Conservation (phyloP, 208 protist species). For the Acanthamoeba culbertsoni region DNA sequence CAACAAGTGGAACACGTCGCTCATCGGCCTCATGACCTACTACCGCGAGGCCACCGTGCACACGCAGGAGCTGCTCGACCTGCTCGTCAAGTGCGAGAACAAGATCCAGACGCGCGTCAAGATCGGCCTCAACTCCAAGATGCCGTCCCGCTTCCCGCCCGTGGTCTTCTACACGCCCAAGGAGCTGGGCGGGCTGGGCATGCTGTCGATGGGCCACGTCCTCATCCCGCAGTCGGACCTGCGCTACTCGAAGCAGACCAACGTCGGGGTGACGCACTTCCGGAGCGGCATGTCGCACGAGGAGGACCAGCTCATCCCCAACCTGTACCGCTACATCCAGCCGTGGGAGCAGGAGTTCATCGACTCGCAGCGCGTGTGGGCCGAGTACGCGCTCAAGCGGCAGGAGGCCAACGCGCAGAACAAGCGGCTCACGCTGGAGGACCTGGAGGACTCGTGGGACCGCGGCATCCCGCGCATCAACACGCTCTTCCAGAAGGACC, state of each 20-base stretch:
- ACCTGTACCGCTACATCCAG: slow-evolving; percentile 99
- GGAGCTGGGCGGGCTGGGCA: slow-evolving; percentile 97
- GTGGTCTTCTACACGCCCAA: slow-evolving; percentile 99
- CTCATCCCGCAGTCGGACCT: slow-evolving; percentile 99
- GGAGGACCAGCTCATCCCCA: slow-evolving; percentile 99
- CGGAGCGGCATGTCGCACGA: slow-evolving; percentile 98
- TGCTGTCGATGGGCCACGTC: slow-evolving; percentile 99
- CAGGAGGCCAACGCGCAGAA: slow-evolving; percentile 97
- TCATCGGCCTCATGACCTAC: slow-evolving; percentile 99
- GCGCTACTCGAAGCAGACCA: slow-evolving; percentile 97
- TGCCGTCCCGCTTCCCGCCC: slow-evolving; percentile 99
- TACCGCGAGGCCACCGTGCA: slow-evolving; percentile 96
- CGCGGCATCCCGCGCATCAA: slow-evolving; percentile 99
- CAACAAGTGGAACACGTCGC: slow-evolving; percentile 99
- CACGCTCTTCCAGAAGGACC: slow-evolving; percentile 99
- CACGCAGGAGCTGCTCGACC: slow-evolving; percentile 96
- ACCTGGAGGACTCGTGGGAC: slow-evolving; percentile 99
- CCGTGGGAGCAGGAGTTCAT: slow-evolving; percentile 99
- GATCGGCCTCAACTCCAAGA: slow-evolving; percentile 99
- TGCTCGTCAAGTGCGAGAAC: slow-evolving; percentile 99
- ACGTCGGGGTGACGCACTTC: slow-evolving; percentile 98
- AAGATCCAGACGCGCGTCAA: slow-evolving; percentile 99
- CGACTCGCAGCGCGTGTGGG: slow-evolving; percentile 99
- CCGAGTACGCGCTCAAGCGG: slow-evolving; percentile 97
- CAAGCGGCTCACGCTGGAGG: slow-evolving; percentile 97